A percentile compares a stretch with the other conserved stretches of the same genome.
These are phyloP conservation scores for Floccularia luteovirens DNA, from an alignment of 768 basidiomycete genomes.

Conservation along the genomic window DNA sequence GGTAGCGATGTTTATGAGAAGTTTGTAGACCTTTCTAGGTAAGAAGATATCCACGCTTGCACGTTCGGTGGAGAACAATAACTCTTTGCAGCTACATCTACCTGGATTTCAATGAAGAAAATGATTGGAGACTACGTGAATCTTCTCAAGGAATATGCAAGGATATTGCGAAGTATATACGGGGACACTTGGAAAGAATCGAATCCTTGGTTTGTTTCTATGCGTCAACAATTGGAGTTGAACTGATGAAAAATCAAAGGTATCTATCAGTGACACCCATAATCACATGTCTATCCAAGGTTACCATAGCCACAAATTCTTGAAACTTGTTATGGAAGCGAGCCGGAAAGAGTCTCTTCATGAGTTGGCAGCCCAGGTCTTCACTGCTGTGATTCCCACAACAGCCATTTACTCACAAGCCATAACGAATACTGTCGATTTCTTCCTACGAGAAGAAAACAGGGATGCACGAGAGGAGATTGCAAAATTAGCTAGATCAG, in stretches of 20 bases:
- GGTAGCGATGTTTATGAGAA: slow-evolving; percentile 31
- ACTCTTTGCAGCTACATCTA: slow-evolving; percentile 30
- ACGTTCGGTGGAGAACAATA: not conserved
- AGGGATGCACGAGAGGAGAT: slow-evolving; percentile 30
- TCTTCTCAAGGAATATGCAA: slow-evolving; percentile 23
- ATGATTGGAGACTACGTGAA: slow-evolving; percentile 40
- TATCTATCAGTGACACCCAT: slow-evolving; percentile 8
- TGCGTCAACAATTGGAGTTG: not conserved
- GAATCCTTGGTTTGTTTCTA: slow-evolving; percentile 13
- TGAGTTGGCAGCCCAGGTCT: slow-evolving; percentile 39
- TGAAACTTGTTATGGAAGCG: slow-evolving; percentile 17
- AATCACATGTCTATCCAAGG: slow-evolving; percentile 11
- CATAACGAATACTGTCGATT: slow-evolving; percentile 50
- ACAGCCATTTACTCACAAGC: slow-evolving; percentile 48
- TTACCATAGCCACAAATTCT: slow-evolving; percentile 20
- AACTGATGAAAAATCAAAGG: slow-evolving; percentile 4
- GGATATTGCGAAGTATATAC: slow-evolving; percentile 19
- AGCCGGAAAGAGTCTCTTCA: slow-evolving; percentile 12
- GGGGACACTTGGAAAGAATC: slow-evolving; percentile 20
- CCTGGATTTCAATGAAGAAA: slow-evolving; percentile 31
- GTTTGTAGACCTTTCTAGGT: slow-evolving; percentile 44
- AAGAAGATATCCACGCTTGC: slow-evolving; percentile 16
- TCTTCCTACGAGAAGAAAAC: slow-evolving; percentile 40
- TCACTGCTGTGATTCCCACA: slow-evolving; percentile 49
- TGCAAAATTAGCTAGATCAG: slow-evolving; percentile 20